Evolutionary conservation across 257 asterid genomes (phyloP), one percentile per base, ranked within the genome.

Genomic region (Voacanga thouarsii): DNA sequence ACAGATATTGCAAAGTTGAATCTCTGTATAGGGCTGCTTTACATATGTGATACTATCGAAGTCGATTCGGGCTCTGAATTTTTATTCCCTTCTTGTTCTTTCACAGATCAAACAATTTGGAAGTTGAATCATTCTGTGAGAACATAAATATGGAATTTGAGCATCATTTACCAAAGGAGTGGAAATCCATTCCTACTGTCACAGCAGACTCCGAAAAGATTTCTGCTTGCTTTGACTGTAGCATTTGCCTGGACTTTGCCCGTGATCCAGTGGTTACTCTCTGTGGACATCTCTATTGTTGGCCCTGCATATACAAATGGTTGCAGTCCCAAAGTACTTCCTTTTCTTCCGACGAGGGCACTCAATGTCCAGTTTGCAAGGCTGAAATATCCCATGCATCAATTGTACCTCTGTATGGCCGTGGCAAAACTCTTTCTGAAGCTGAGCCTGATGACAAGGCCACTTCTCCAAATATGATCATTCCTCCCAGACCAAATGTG

Each of bases 251-350:
- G 75, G 97, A 91, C 61, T 87, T 77, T 24, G 97, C 97, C 2
- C 72, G 83, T 0, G 97, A 93, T 75, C 98, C 98, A 2, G 96
- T 91, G 59, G 92, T 93, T 26, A 93, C 98, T 50, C 88, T 90
- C 15, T 93, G 97, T 44, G 98, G 98, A 50, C 97, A 93, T 83
- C 97, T 93, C 74, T 93, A 91, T 79, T 91, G 98, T 49, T 93
- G 98, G 98, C 96, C 98, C 5, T 91, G 98, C 85, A 93, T 93
- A 86, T 93, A 91, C 88, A 87, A 90, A 69, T 91, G 97, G 96
- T 72, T 91, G 71, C 85, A 87, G 18, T 85, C 86, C 3, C 94
- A 91, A 76, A 81, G 49, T 3, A 57, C 81, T 16, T 84, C 91
- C 60, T 80, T 79, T 15, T 61, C 88, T 49, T 41, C 92, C 1